Evolutionary conservation across 225 moss, liverwort and hornwort genomes (phyloP).

Genomic region (Asterella californica): DNA sequence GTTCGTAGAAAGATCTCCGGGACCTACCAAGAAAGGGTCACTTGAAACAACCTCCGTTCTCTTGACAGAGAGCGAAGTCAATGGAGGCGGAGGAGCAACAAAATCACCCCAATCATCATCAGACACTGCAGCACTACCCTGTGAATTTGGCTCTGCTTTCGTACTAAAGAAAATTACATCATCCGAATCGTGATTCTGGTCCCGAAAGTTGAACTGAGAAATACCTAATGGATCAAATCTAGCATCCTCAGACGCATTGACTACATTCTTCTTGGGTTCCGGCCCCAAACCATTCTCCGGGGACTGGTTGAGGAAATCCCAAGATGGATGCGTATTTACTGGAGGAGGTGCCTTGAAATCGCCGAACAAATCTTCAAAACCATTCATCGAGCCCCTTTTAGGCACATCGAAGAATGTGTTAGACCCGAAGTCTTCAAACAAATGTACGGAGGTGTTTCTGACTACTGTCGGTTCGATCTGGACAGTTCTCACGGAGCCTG

Average conservation of each 20-base stretch:
- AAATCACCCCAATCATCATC: constrained; percentile 33
- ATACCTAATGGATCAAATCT: constrained; percentile 16
- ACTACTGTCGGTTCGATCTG: neutral
- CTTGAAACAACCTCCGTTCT: neutral
- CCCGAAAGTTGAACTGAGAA: neutral
- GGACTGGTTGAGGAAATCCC: neutral
- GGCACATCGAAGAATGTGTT: constrained; percentile 6
- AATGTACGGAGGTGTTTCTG: neutral
- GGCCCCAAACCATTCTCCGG: neutral
- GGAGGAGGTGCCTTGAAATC: constrained; percentile 8
- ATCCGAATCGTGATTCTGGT: neutral
- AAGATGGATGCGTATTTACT: neutral
- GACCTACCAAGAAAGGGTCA: neutral
- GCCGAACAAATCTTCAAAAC: constrained; percentile 16
- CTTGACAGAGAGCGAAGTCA: neutral
- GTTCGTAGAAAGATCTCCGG: neutral
- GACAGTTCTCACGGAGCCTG: neutral
- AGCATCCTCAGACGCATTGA: neutral
- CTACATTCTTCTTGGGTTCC: neutral
- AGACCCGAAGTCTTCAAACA: constrained; percentile 1
- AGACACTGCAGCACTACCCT: constrained; percentile 1
- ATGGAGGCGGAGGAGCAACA: constrained; percentile 24
- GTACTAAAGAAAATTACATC: constrained; percentile 19
- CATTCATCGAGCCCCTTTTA: constrained; percentile 6
- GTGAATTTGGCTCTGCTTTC: neutral